Percentiles rank a stretch among this genome's conserved stretches.
These are phyloP conservation scores for Ceratobasidium sp. DNA, from an alignment of 1,284 basidiomycete genomes.

Conservation along the genomic window DNA sequence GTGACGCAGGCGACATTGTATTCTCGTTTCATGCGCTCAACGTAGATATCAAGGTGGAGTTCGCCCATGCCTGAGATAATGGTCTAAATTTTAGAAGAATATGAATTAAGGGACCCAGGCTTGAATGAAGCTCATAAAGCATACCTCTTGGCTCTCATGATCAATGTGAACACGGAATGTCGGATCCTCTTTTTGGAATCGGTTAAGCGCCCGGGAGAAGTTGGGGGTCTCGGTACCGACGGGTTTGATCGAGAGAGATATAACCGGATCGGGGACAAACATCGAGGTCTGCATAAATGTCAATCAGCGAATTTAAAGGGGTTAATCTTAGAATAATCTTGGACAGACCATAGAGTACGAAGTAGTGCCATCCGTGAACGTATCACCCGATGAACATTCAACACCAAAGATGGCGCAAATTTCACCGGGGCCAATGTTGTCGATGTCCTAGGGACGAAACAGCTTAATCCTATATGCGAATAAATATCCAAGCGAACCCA, in stretches of 20 bases:
- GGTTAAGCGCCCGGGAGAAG: slow-evolving; percentile 95
- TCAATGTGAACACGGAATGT: slow-evolving; percentile 99
- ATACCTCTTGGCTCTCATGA: slow-evolving; percentile 88
- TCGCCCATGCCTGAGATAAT: slow-evolving; percentile 99
- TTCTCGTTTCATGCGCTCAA: slow-evolving; percentile 98
- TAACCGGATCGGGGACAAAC: slow-evolving; percentile 99
- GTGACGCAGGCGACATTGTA: slow-evolving; percentile 95
- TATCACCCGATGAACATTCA: slow-evolving; percentile 98
- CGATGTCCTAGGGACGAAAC: slow-evolving; percentile 72
- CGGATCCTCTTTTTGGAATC: slow-evolving; percentile 99
- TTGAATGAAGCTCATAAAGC: slow-evolving; percentile 29
- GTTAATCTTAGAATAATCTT: neutral
- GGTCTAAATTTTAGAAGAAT: slow-evolving; percentile 62
- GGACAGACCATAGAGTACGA: slow-evolving; percentile 82
- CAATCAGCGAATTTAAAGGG: neutral
- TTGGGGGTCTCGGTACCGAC: slow-evolving; percentile 92
- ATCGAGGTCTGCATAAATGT: slow-evolving; percentile 77
- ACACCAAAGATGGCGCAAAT: slow-evolving; percentile 99
- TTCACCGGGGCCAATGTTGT: slow-evolving; percentile 95
- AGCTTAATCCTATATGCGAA: neutral
- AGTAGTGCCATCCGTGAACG: slow-evolving; percentile 92
- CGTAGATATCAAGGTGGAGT: slow-evolving; percentile 98
- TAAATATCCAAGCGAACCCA: slow-evolving; percentile 47
- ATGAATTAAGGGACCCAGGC: neutral
- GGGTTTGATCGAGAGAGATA: slow-evolving; percentile 92